Conservation (phyloP, 192 early-diverging fungal species). For the Coemansia pectinata region DNA sequence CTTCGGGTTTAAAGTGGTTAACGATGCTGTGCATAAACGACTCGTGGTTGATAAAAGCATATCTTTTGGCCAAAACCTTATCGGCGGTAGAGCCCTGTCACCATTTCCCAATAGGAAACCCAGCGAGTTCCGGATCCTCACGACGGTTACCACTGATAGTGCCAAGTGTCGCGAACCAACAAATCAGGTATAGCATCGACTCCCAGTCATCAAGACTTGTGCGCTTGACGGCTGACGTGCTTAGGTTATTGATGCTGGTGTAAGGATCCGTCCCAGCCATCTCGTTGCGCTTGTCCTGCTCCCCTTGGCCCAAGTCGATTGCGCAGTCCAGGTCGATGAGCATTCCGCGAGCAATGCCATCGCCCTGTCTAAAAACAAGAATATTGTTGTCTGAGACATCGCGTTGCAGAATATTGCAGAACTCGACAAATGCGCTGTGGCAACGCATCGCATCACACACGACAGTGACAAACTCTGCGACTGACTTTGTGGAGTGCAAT, state of each 20-base stretch:
- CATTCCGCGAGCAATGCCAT: too few relatives aligned
- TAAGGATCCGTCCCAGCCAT: slow-evolving; percentile 10
- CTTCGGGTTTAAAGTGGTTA: too few relatives aligned
- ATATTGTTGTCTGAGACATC: slow-evolving; percentile 29
- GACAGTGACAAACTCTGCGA: too few relatives aligned
- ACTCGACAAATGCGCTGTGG: slow-evolving; percentile 9
- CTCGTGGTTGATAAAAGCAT: too few relatives aligned
- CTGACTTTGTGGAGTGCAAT: background rate
- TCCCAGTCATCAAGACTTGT: too few relatives aligned
- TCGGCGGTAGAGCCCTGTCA: too few relatives aligned
- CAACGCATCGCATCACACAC: slow-evolving; percentile 24
- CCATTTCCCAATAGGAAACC: too few relatives aligned
- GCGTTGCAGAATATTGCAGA: slow-evolving; percentile 25
- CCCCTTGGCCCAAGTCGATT: background rate
- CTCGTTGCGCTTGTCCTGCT: background rate
- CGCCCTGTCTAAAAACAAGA: too few relatives aligned
- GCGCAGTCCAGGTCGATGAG: slow-evolving; percentile 33
- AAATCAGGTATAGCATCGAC: background rate
- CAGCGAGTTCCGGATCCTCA: background rate
- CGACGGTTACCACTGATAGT: background rate
- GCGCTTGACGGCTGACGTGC: background rate
- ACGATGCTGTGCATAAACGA: too few relatives aligned
- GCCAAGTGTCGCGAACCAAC: background rate
- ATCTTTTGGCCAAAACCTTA: too few relatives aligned
- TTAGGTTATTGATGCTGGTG: too few relatives aligned